Base-by-base conservation (phyloP, 768 basidiomycete genomes). In the Stropharia rugosoannulata region DNA sequence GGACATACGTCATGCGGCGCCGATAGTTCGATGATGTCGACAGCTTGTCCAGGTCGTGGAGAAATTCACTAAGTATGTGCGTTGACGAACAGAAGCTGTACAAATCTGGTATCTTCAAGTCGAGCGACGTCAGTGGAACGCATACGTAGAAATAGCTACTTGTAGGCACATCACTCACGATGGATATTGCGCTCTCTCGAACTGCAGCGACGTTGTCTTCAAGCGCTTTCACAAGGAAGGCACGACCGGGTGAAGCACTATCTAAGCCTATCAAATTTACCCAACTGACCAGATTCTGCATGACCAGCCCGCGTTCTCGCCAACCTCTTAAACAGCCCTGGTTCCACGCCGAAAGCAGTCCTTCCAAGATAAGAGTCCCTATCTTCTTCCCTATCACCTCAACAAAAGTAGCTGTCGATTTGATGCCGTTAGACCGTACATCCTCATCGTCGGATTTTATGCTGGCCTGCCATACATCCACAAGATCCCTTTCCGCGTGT, bases 131-230 rank as follows among this genome's bases (percentile, higher is more conserved):
- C 39, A 52, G 44, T n/a, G 48, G 45, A 52, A 44, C 12, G 32
- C 25, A 36, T 32, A 18, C n/a, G 19, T 32, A 41, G 38, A 48
- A n/a, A 22, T 15, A 40, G 15, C 36, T 40, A 22, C 11, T 27
- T 39, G 29, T 4, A 18, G 40, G 19, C 15, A 19, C n/a, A 39
- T 10, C 29, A 79, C 93, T 71, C 67, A 93, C 90, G 62, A 75
- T 74, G 38, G 70, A 66, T 19, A 92, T 79, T 1, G 87, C 90
- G 38, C 84, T 81, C 64, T 93, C 90, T 51, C 95, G 76, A 4
- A 98, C 93, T 36, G 89, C 85, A n/a, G 93, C 88, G 51, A 92
- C 90, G 15, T 72, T 74, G 64, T 97, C 95, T 59, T 83, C 80
- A 40, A 96, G 72, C 0, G 86, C 90, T 55, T 73, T 75, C 56